Conservation (phyloP, 2,329 filamentous ascomycete species). For the Chaetomium globosum region DNA sequence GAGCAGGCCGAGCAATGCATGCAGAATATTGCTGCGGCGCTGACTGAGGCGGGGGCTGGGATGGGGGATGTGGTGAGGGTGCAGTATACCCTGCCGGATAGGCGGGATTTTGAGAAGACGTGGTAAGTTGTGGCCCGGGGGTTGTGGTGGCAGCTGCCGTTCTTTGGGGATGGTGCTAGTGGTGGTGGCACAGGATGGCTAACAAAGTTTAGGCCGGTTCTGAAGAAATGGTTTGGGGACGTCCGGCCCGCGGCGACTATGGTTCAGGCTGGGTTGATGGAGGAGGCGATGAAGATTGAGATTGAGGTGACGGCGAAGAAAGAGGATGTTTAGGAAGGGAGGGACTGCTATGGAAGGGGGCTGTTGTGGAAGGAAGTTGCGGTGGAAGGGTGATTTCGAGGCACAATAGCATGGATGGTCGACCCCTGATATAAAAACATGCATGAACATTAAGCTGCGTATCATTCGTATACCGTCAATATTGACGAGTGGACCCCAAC, state of each 20-base stretch:
- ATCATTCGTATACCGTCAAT: not conserved
- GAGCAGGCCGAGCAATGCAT: conserved; percentile 56
- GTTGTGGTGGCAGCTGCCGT: not conserved
- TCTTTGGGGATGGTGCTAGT: not conserved
- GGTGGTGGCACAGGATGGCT: not conserved
- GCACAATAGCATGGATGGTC: too few relatives aligned
- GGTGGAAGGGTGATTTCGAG: too few relatives aligned
- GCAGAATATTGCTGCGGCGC: conserved; percentile 50
- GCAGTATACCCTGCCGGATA: conserved; percentile 54
- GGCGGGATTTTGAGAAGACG: conserved; percentile 50
- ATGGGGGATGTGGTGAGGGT: conserved; percentile 56
- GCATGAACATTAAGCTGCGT: not conserved
- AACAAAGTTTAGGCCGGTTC: conserved; percentile 44
- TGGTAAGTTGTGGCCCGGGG: conserved; percentile 39
- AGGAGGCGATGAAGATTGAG: conserved; percentile 51
- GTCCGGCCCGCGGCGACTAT: conserved; percentile 58
- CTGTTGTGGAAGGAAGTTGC: not conserved
- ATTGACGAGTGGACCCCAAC: not conserved
- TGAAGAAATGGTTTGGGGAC: conserved; percentile 53
- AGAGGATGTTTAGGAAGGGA: conserved; percentile 5
- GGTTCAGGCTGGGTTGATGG: conserved; percentile 55
- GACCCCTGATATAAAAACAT: not conserved
- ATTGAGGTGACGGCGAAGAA: conserved; percentile 43
- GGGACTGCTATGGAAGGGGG: too few relatives aligned
- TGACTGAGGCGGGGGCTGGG: conserved; percentile 48